These are phyloP conservation scores for Pichia pseudocactophila DNA, from an alignment of 805 yeast species.

Conservation along the genomic window DNA sequence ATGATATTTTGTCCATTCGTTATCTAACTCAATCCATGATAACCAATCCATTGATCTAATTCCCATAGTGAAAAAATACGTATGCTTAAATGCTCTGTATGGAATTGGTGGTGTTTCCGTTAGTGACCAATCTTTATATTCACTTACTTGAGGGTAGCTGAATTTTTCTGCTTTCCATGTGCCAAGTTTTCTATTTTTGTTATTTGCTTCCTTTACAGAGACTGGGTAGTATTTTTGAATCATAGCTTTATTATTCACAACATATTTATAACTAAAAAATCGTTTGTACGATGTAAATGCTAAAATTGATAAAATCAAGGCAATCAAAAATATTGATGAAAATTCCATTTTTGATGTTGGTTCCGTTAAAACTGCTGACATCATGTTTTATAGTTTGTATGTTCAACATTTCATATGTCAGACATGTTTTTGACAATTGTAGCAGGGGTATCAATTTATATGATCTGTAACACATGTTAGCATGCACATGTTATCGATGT, in stretches of 20 bases:
- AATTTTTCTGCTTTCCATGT: slow-evolving; percentile 47
- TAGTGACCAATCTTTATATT: slow-evolving; percentile 41
- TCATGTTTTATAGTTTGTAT: too few relatives aligned
- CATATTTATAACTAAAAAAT: background rate
- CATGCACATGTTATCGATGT: slow-evolving; percentile 6
- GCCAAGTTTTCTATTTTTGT: slow-evolving; percentile 40
- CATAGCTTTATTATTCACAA: slow-evolving; percentile 6
- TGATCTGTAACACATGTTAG: too few relatives aligned
- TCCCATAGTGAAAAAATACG: slow-evolving; percentile 61
- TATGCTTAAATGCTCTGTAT: slow-evolving; percentile 60
- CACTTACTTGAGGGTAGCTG: slow-evolving; percentile 40
- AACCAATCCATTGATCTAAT: slow-evolving; percentile 53
- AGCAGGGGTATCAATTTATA: too few relatives aligned
- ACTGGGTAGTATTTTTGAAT: slow-evolving; percentile 22
- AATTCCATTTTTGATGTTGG: background rate
- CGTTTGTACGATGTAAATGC: background rate
- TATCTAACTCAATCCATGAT: slow-evolving; percentile 61
- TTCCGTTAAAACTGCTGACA: background rate
- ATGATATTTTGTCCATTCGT: slow-evolving; percentile 53
- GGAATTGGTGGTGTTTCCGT: slow-evolving; percentile 45
- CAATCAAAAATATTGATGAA: background rate
- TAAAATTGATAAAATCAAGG: background rate
- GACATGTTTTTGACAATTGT: too few relatives aligned
- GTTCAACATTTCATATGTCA: too few relatives aligned
- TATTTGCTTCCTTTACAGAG: slow-evolving; percentile 30